phyloP scores from a whole-genome alignment of 192 early-diverging fungal genomes.

The Jimgerdemannia lactiflua region DNA sequence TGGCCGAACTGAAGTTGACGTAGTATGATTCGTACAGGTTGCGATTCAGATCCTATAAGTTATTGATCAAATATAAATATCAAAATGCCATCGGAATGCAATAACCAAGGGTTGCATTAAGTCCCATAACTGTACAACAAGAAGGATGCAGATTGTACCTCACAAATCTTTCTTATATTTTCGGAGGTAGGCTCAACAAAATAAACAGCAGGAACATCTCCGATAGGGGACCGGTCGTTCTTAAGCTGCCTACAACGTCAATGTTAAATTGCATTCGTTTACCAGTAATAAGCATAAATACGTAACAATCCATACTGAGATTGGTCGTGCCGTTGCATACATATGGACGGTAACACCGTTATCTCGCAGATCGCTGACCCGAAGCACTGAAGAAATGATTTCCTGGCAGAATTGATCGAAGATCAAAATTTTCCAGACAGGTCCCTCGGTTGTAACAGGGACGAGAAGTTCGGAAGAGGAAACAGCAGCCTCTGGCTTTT shows the following conservation, averaged over 20 bases:
- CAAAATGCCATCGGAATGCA: not conserved
- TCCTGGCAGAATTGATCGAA: constrained; percentile 93
- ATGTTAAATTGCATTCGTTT: not conserved
- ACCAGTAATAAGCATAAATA: not conserved
- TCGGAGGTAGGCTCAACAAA: constrained; percentile 90
- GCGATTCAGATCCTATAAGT: constrained; percentile 74
- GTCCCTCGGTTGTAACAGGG: constrained; percentile 39
- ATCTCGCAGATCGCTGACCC: constrained; percentile 93
- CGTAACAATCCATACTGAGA: not conserved
- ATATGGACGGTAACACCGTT: constrained; percentile 98
- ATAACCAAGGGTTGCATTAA: not conserved
- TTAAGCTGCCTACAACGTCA: constrained; percentile 64
- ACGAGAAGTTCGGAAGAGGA: constrained; percentile 34
- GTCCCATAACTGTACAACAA: not conserved
- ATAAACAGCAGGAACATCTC: constrained; percentile 97
- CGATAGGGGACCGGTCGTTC: constrained; percentile 81
- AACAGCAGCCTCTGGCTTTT: constrained; percentile 32
- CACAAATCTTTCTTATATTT: constrained; percentile 75
- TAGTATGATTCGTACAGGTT: constrained; percentile 96
- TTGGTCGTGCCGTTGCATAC: constrained; percentile 34
- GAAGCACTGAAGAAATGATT: constrained; percentile 95
- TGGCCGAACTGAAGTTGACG: constrained; percentile 88
- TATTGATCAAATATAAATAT: not conserved
- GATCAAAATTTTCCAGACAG: constrained; percentile 97
- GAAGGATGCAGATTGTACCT: constrained; percentile 49